Evolutionary conservation across 768 basidiomycete species (phyloP).

Genomic region (Pulveroboletus sp.): DNA sequence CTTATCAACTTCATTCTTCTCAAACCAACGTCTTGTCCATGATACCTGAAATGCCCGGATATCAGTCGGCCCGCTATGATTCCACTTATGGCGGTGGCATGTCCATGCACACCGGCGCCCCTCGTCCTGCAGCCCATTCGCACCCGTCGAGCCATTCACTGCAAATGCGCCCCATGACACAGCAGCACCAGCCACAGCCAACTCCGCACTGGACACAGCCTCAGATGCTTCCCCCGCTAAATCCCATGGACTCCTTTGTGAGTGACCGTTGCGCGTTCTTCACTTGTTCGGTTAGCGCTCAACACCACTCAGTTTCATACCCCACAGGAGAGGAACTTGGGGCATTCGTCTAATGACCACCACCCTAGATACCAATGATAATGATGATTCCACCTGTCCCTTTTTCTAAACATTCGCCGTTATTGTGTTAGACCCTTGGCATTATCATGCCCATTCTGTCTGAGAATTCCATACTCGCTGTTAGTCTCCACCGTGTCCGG

Average conservation of each 20-base stretch:
- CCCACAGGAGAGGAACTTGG: slow-evolving; percentile 45
- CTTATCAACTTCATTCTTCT: slow-evolving; percentile 40
- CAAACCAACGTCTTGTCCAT: slow-evolving; percentile 46
- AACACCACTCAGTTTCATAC: slow-evolving; percentile 21
- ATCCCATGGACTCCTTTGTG: slow-evolving; percentile 64
- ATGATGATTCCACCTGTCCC: slow-evolving; percentile 27
- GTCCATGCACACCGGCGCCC: slow-evolving; percentile 24
- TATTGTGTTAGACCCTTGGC: slow-evolving; percentile 44
- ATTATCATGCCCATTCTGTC: slow-evolving; percentile 43
- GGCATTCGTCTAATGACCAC: slow-evolving; percentile 44
- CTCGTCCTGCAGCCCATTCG: slow-evolving; percentile 37
- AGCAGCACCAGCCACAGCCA: slow-evolving; percentile 35
- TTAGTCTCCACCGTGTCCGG: slow-evolving; percentile 39
- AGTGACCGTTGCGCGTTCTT: slow-evolving; percentile 25
- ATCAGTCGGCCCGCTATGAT: slow-evolving; percentile 52
- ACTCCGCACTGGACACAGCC: slow-evolving; percentile 51
- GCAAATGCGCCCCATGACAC: slow-evolving; percentile 49
- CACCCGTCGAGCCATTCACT: slow-evolving; percentile 29
- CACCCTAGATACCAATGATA: slow-evolving; percentile 49
- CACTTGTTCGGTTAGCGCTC: slow-evolving; percentile 6
- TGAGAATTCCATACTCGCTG: slow-evolving; percentile 41
- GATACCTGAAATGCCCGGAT: slow-evolving; percentile 55
- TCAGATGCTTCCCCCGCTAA: slow-evolving; percentile 39
- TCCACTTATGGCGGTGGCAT: slow-evolving; percentile 38
- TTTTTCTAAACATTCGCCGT: slow-evolving; percentile 34